Conservation (phyloP, 176 grass and related monocot species). For the Pontederia crassipes region DNA sequence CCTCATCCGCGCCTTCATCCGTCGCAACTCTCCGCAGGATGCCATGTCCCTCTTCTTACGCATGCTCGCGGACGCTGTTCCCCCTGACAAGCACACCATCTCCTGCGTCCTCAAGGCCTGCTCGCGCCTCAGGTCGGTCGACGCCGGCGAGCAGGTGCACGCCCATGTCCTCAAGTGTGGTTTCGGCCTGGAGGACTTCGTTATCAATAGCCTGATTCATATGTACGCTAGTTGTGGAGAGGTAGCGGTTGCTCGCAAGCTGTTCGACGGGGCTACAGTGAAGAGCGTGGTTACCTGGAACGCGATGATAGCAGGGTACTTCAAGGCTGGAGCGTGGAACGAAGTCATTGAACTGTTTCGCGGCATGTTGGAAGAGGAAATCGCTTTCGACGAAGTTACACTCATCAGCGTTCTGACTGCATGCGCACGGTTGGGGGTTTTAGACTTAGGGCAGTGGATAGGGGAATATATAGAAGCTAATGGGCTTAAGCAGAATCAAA, state of each 20-base stretch:
- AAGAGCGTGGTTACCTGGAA: conserved; percentile 38
- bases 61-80: conserved; percentile 29
- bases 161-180: conserved; percentile 11
- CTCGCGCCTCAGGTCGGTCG: conserved; percentile 2
- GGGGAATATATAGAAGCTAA: conserved; percentile 13
- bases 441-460: conserved; percentile 21
- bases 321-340: conserved; percentile 37
- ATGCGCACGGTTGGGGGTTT: conserved; percentile 18
- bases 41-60: conserved; percentile 44
- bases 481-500: conserved; percentile 22
- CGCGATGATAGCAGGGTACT: conserved; percentile 31
- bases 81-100: conserved; percentile 20
- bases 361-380: conserved; percentile 28
- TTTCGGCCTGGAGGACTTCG: conserved; percentile 16
- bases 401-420: conserved; percentile 41
- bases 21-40: conserved; percentile 19
- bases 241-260: neutral
- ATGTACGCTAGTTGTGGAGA: conserved; percentile 24
- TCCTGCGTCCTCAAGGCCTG: conserved; percentile 25
- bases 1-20: conserved; percentile 39
- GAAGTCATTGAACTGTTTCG: conserved; percentile 37
- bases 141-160: conserved; percentile 2
- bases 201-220: conserved; percentile 23
- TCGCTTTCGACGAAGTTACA: conserved; percentile 46
- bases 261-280: conserved; percentile 16